These are phyloP conservation scores for Claviceps humidiphila DNA, from an alignment of 2,329 filamentous ascomycete genomes.

Conservation along the genomic window DNA sequence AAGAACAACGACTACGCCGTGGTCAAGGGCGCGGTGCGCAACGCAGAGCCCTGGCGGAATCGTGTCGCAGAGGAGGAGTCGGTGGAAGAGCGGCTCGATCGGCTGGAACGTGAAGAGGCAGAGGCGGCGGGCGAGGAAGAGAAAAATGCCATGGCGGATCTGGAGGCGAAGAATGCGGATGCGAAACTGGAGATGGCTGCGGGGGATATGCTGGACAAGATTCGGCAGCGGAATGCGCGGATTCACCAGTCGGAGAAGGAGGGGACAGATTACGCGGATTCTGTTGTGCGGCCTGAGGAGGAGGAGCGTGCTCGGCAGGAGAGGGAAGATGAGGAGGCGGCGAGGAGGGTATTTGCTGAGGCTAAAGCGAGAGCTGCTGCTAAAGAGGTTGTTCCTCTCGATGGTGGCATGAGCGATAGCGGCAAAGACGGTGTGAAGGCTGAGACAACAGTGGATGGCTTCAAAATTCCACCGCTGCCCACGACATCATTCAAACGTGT, in stretches of 20 bases:
- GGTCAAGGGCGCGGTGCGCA: conserved; percentile 74
- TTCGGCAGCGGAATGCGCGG: conserved; percentile 78
- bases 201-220: conserved; percentile 90
- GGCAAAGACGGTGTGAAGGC: conserved; percentile 1
- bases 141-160: conserved; percentile 82
- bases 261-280: conserved; percentile 45
- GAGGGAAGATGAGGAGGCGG: conserved; percentile 70
- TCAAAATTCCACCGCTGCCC: conserved; percentile 7
- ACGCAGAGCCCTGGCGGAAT: conserved; percentile 81
- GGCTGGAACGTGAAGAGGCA: conserved; percentile 63
- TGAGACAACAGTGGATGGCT: conserved; percentile 14
- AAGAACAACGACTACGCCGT: conserved; percentile 85
- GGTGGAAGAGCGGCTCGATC: conserved; percentile 73
- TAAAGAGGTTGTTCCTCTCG: conserved; percentile 26
- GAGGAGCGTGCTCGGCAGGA: conserved; percentile 54
- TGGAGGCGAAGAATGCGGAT: conserved; percentile 87
- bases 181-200: conserved; percentile 93
- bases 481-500: conserved; percentile 58
- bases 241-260: conserved; percentile 65
- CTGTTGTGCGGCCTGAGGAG: conserved; percentile 40
- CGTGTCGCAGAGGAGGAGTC: conserved; percentile 56
- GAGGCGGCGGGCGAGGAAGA: conserved; percentile 54
- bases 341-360: conserved; percentile 61
- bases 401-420: background rate
- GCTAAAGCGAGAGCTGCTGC: conserved; percentile 39